Evolutionary conservation across 208 protist species (phyloP), one percentile per base, ranked within the genome.

Genomic region (Acanthamoeba rhysodes): DNA sequence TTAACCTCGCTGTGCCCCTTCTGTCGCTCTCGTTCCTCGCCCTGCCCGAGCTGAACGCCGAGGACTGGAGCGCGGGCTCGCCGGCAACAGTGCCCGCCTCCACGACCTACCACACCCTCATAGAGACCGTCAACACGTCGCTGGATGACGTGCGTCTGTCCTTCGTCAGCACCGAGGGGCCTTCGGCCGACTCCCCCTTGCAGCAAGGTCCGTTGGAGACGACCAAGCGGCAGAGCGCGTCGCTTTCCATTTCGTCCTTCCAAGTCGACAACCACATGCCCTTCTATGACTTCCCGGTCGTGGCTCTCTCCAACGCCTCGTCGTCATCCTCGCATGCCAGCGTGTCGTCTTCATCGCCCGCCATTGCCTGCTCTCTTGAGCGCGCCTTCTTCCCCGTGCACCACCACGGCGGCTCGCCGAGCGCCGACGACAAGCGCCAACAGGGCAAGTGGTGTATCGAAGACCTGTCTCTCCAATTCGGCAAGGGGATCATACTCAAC

Each of bases 201-300:
- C n/a, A 4, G 80, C 27, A 90, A 29, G 55, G 37, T 29, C 3
- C 48, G n/a, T 22, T 90, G 55, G 57, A 20, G 16, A 27, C 32
- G 9, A 85, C 76, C 45, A 66, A 72, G 29, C 29, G 34, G 32
- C 85, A 92, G 41, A 55, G 32, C 16, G 59, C 29, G 3, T 66
- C 29, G 85, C 50, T 92, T 2, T 66, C 55, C 22, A 74, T 92
- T 12, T 7, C 59, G 4, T 41, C 85, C 27, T 70, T 92, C 64
- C 85, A 92, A n/a, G 55, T 92, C 6, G 85, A 92, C 64, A 92
- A 92, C 41, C 85, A 92, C 45, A 66, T 92, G 85, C n/a, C 55
- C 64, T 74, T 92, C 59, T 92, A 48, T 29, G 85, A 74, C 64
- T 92, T 92, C 64, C 85, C 85, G 8, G 85, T 92, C 10, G 85